Evolutionary conservation across 805 yeast species (phyloP).

Genomic region (Yamadazyma endophytica): DNA sequence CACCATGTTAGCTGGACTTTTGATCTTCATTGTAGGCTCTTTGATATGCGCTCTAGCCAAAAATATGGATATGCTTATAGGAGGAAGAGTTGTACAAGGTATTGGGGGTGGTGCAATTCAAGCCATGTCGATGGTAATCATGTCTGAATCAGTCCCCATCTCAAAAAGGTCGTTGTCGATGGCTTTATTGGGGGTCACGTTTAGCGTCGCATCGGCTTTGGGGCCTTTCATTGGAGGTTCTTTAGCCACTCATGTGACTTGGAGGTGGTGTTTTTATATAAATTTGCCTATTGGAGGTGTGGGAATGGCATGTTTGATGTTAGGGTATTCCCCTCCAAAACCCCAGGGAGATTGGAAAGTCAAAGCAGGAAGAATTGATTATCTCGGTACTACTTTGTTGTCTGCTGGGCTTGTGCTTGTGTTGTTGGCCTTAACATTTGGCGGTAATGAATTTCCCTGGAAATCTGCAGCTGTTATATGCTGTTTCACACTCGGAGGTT

Average conservation of each 20-base stretch:
- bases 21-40: constrained; percentile 60
- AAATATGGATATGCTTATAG: constrained; percentile 59
- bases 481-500: constrained; percentile 45
- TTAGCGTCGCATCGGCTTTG: constrained; percentile 46
- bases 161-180: constrained; percentile 35
- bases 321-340: constrained; percentile 45
- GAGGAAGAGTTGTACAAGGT: constrained; percentile 69
- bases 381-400: constrained; percentile 42
- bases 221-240: constrained; percentile 72
- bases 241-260: constrained; percentile 51
- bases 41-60: constrained; percentile 52
- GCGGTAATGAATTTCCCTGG: constrained; percentile 53
- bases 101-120: constrained; percentile 69
- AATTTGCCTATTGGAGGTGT: constrained; percentile 64
- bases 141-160: constrained; percentile 52
- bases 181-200: constrained; percentile 37
- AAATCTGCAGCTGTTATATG: constrained; percentile 48
- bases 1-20: constrained; percentile 43
- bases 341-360: constrained; percentile 34
- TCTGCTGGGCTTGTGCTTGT: constrained; percentile 42
- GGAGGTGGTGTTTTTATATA: constrained; percentile 77
- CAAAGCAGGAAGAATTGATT: constrained; percentile 44
- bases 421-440: constrained; percentile 50
- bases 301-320: constrained; percentile 32
- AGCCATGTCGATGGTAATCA: constrained; percentile 51